Percentiles rank a stretch among this genome's conserved stretches.
These are phyloP conservation scores for Euphrasia confusa DNA, from an alignment of 257 asterid species.

Conservation along the genomic window DNA sequence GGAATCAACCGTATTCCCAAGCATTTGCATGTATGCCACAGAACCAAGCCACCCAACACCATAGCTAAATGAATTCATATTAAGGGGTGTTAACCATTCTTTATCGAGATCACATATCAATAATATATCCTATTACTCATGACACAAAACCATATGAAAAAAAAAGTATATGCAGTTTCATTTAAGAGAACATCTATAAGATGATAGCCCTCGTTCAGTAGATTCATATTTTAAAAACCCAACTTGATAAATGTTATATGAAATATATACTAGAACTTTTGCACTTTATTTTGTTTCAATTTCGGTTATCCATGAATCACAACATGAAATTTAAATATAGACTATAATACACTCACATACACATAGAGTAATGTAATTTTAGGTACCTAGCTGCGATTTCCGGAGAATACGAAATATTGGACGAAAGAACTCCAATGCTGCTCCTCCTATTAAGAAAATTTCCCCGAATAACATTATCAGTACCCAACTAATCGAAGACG, in stretches of 20 bases:
- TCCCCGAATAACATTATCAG: conserved; percentile 2
- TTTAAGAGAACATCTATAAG: neutral
- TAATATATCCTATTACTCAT: neutral
- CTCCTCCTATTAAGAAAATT: conserved; percentile 46
- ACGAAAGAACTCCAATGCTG: conserved; percentile 67
- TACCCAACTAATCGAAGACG: neutral
- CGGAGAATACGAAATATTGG: conserved; percentile 73
- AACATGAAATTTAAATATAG: too few relatives aligned
- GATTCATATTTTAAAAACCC: too few relatives aligned
- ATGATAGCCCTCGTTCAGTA: too few relatives aligned
- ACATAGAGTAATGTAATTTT: neutral
- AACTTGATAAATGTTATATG: too few relatives aligned
- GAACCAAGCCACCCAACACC: conserved; percentile 81
- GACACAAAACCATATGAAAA: neutral
- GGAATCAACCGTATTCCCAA: conserved; percentile 78
- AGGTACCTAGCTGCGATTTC: conserved; percentile 76
- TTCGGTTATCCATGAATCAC: too few relatives aligned
- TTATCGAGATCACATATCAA: neutral
- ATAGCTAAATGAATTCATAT: conserved; percentile 46
- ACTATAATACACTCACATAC: too few relatives aligned
- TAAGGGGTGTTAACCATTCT: neutral
- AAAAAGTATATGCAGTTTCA: neutral
- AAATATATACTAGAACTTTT: too few relatives aligned
- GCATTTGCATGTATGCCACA: conserved; percentile 84
- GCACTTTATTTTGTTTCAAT: neutral